Conservation (phyloP, 345 rosid genomes). For the Eutrema japonicum region DNA sequence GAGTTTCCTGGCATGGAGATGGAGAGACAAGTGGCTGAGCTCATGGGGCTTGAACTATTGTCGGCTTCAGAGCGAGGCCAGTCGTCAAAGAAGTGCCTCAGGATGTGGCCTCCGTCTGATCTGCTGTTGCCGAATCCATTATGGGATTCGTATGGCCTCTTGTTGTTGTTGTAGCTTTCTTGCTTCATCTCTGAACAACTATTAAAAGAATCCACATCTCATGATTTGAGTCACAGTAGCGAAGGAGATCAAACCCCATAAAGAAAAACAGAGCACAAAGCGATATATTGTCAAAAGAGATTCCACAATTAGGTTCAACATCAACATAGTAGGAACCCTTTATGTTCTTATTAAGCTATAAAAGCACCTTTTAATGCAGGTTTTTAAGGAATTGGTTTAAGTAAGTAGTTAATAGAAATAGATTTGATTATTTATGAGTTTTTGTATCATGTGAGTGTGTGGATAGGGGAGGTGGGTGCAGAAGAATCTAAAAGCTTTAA, state of each 20-base stretch:
- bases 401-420: neutral
- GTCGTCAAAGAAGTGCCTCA: constrained; percentile 87
- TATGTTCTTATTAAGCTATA: neutral
- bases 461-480: constrained; percentile 61
- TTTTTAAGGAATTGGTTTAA: constrained; percentile 8
- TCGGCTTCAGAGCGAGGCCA: constrained; percentile 76
- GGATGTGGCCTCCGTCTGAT: constrained; percentile 60
- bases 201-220: constrained; percentile 33
- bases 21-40: constrained; percentile 63
- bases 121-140: constrained; percentile 44
- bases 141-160: constrained; percentile 51
- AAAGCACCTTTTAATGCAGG: constrained; percentile 32
- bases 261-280: constrained; percentile 1
- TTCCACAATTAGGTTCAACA: constrained; percentile 18
- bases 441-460: constrained; percentile 38
- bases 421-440: neutral
- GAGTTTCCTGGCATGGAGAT: constrained; percentile 74
- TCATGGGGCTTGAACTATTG: constrained; percentile 46
- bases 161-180: constrained; percentile 43
- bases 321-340: neutral
- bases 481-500: constrained; percentile 58
- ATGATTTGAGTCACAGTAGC: constrained; percentile 1
- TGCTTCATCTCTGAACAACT: constrained; percentile 56
- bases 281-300: constrained; percentile 2
- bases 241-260: neutral